These are phyloP conservation scores for Calvatia gigantea DNA, from an alignment of 768 basidiomycete genomes.

Conservation along the genomic window DNA sequence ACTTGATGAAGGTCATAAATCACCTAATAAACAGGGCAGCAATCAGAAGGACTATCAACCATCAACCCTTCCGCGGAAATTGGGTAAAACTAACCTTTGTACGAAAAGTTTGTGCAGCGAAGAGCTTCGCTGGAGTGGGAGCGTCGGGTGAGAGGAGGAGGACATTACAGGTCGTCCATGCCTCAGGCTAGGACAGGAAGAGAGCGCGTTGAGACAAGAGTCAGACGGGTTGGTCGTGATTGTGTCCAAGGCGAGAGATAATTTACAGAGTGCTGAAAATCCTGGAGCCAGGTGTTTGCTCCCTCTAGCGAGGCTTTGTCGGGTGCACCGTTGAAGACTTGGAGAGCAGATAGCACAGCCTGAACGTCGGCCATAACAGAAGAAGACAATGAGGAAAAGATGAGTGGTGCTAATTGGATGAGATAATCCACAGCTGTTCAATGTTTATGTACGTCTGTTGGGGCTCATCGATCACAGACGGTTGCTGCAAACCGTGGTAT, in stretches of 20 bases:
- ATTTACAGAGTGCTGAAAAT: conserved; percentile 99
- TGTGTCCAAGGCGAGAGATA: conserved; percentile 66
- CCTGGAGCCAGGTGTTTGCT: conserved; percentile 95
- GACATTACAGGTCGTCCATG: conserved; percentile 94
- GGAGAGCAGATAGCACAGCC: conserved; percentile 70
- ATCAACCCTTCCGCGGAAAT: conserved; percentile 12
- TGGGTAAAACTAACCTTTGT: conserved; percentile 65
- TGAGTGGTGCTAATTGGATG: conserved; percentile 13
- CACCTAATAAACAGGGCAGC: conserved; percentile 63
- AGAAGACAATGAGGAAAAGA: conserved; percentile 19
- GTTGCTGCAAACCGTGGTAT: conserved; percentile 34
- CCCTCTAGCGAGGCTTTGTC: conserved; percentile 79
- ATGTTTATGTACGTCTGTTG: conserved; percentile 12
- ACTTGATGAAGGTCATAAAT: conserved; percentile 94
- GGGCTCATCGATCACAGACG: neutral
- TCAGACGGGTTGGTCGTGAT: conserved; percentile 63
- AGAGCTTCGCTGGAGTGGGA: conserved; percentile 78
- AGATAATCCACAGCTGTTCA: conserved; percentile 14
- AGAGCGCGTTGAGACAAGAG: conserved; percentile 52
- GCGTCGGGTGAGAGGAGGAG: conserved; percentile 80
- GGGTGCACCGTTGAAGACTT: conserved; percentile 77
- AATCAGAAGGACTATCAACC: conserved; percentile 19
- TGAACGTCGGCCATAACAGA: conserved; percentile 63
- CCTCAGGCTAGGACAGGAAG: conserved; percentile 81
- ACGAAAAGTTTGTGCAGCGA: conserved; percentile 95